These are phyloP conservation scores for Cladophialophora carrionii DNA, from an alignment of 2,329 filamentous ascomycete species.

Conservation along the genomic window DNA sequence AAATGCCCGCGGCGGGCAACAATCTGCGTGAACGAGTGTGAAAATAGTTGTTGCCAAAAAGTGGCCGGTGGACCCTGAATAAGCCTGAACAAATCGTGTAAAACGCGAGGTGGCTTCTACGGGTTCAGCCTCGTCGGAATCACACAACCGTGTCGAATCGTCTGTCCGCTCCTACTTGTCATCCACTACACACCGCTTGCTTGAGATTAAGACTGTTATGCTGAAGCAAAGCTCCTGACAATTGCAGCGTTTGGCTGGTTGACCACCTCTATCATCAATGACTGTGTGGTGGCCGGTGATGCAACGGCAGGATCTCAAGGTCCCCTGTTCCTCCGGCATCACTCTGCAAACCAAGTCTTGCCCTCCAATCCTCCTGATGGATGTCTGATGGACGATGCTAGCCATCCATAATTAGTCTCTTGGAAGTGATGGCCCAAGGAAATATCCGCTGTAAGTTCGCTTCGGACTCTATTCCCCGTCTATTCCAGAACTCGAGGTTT, in stretches of 20 bases:
- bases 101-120: conserved; percentile 2
- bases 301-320: neutral
- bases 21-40: neutral
- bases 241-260: neutral
- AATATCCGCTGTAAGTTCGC: neutral
- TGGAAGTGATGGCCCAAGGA: neutral
- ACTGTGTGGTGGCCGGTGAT: neutral
- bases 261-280: neutral
- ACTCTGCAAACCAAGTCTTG: neutral
- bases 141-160: neutral
- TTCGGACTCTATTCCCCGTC: neutral
- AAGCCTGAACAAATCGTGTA: neutral
- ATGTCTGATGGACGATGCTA: neutral
- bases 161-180: neutral
- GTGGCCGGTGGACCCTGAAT: conserved; percentile 8
- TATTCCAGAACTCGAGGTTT: neutral
- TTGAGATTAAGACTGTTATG: neutral
- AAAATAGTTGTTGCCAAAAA: neutral
- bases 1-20: neutral
- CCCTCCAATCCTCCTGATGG: neutral
- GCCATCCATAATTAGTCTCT: neutral
- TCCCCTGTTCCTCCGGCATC: neutral
- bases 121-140: conserved; percentile 3
- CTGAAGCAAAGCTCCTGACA: neutral
- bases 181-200: neutral